Conservation (phyloP, 805 yeast genomes). For the Lipomyces mesembrius region DNA sequence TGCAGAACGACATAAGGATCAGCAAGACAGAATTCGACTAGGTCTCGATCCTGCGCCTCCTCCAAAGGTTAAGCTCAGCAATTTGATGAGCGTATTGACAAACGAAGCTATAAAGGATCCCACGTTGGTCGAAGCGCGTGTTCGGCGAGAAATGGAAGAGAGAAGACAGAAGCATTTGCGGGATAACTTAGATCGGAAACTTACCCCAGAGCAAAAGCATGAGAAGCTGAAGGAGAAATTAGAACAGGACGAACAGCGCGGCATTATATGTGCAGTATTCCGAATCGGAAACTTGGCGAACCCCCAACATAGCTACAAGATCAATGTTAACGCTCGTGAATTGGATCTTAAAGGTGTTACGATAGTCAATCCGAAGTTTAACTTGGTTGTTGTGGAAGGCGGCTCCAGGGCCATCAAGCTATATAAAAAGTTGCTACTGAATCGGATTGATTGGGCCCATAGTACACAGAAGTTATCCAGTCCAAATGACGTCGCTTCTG, state of each 20-base stretch:
- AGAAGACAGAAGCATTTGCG: conserved; percentile 63
- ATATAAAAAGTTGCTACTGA: conserved; percentile 63
- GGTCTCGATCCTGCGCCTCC: conserved; percentile 89
- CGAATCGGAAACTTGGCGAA: conserved; percentile 57
- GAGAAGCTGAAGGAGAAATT: conserved; percentile 55
- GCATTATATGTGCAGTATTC: conserved; percentile 63
- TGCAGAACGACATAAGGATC: conserved; percentile 63
- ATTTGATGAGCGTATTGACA: conserved; percentile 84
- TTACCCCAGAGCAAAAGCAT: conserved; percentile 61
- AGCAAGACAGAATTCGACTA: conserved; percentile 74
- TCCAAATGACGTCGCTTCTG: conserved; percentile 11
- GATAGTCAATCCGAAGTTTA: conserved; percentile 47
- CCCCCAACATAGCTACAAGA: conserved; percentile 71
- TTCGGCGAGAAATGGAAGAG: conserved; percentile 67
- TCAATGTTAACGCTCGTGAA: conserved; percentile 82
- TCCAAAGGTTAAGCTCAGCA: conserved; percentile 83
- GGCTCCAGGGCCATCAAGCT: conserved; percentile 63
- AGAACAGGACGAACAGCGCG: conserved; percentile 57
- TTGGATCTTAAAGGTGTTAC: conserved; percentile 64
- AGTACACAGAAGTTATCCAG: conserved; percentile 37
- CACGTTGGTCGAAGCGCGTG: conserved; percentile 77
- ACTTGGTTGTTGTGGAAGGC: conserved; percentile 76
- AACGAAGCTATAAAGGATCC: conserved; percentile 88
- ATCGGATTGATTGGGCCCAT: conserved; percentile 73
- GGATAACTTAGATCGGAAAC: conserved; percentile 64